Conservation (phyloP, 495 filamentous ascomycete genomes). For the Chaetomium tenue region DNA sequence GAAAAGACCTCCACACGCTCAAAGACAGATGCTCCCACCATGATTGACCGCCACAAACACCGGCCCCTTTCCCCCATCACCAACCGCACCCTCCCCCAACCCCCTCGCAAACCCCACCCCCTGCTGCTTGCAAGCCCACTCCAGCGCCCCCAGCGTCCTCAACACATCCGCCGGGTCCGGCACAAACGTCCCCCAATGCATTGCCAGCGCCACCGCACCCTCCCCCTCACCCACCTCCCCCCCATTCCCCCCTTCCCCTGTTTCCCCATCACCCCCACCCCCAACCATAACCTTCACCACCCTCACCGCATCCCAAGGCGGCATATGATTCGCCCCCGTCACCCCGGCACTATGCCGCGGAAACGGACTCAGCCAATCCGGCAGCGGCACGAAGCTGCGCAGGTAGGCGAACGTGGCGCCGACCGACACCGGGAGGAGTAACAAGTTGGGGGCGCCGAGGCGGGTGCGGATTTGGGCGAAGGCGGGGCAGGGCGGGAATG, state of each 20-base stretch:
- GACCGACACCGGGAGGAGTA: conserved; percentile 33
- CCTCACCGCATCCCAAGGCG: conserved; percentile 37
- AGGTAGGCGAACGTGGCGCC: conserved; percentile 36
- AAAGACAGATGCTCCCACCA: conserved; percentile 21
- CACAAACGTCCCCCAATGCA: conserved; percentile 41
- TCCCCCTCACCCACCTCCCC: neutral
- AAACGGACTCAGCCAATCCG: conserved; percentile 32
- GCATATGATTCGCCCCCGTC: conserved; percentile 35
- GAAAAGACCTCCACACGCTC: conserved; percentile 3
- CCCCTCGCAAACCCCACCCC: conserved; percentile 30
- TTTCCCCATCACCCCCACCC: neutral
- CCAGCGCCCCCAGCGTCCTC: conserved; percentile 33
- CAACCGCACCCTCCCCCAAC: neutral
- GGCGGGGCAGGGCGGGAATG: conserved; percentile 32
- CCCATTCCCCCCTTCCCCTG: no score
- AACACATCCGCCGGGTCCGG: conserved; percentile 32
- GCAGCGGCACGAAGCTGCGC: conserved; percentile 31
- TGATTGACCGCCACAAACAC: conserved; percentile 29
- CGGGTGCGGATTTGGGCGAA: conserved; percentile 29
- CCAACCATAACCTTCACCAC: conserved; percentile 32
- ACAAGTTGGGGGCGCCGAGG: conserved; percentile 28
- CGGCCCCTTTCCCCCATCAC: neutral
- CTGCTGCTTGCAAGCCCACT: conserved; percentile 35
- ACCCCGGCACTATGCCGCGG: conserved; percentile 30
- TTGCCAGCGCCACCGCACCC: conserved; percentile 30